These are phyloP conservation scores for Microbotryum scabiosae DNA, from an alignment of 1,284 basidiomycete genomes.

Conservation along the genomic window DNA sequence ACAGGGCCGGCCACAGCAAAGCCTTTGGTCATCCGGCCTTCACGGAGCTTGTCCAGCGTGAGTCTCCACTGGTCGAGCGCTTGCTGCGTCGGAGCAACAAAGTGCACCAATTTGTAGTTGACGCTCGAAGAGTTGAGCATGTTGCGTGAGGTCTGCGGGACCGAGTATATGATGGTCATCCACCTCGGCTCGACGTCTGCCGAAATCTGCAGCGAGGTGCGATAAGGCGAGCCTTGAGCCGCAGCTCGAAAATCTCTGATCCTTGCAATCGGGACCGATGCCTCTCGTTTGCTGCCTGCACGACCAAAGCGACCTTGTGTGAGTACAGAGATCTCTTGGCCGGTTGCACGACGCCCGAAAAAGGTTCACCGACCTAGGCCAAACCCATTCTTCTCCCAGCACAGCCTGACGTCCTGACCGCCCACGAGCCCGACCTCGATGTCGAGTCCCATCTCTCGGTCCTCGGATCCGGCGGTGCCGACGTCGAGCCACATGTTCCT, in stretches of 20 bases:
- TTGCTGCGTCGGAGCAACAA: conserved; percentile 66
- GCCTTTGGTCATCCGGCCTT: conserved; percentile 32
- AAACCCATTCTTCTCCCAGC: conserved; percentile 29
- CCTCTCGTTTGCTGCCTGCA: conserved; percentile 7
- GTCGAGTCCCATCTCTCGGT: conserved; percentile 22
- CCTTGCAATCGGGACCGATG: conserved; percentile 39
- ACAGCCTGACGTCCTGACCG: conserved; percentile 24
- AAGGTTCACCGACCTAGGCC: conserved; percentile 10
- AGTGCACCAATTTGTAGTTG: conserved; percentile 83
- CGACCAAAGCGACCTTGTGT: no score
- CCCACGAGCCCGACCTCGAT: conserved; percentile 17
- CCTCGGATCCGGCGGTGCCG: conserved; percentile 12
- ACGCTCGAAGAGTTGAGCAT: conserved; percentile 68
- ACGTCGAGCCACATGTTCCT: conserved; percentile 27
- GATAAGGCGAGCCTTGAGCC: conserved; percentile 64
- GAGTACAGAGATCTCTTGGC: no score
- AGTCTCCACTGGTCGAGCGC: conserved; percentile 51
- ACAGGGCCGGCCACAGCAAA: conserved; percentile 51
- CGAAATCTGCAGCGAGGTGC: conserved; percentile 58
- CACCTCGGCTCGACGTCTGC: conserved; percentile 43
- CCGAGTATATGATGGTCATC: conserved; percentile 45
- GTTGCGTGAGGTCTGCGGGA: conserved; percentile 44
- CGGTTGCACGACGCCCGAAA: no score
- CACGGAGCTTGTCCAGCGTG: conserved; percentile 43
- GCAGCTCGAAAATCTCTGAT: conserved; percentile 86